phyloP scores from a whole-genome alignment of 805 yeast species.

The Candida ponderosae region DNA sequence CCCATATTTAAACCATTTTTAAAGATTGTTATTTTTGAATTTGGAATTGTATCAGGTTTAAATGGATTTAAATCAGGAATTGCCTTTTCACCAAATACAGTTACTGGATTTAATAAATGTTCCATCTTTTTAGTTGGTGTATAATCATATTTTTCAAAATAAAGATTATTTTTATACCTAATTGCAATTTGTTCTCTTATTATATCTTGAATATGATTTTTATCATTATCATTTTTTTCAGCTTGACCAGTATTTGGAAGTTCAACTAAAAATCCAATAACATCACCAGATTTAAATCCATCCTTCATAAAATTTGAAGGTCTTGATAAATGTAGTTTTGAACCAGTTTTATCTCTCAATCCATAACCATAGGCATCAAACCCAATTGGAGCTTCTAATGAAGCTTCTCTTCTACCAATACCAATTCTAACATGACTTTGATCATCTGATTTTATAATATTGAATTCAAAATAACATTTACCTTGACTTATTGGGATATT shows the following conservation, averaged over 20 bases:
- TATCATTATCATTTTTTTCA: slow-evolving; percentile 11
- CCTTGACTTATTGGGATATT: slow-evolving; percentile 78
- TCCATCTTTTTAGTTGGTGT: slow-evolving; percentile 62
- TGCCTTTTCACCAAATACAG: slow-evolving; percentile 63
- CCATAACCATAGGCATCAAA: slow-evolving; percentile 94
- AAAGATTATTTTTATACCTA: slow-evolving; percentile 65
- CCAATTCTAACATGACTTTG: slow-evolving; percentile 72
- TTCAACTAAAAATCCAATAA: slow-evolving; percentile 66
- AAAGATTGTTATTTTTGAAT: slow-evolving; percentile 60
- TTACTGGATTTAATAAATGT: slow-evolving; percentile 64
- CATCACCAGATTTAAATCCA: slow-evolving; percentile 70
- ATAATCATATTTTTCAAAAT: slow-evolving; percentile 82
- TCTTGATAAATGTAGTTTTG: slow-evolving; percentile 67
- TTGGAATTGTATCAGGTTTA: slow-evolving; percentile 40
- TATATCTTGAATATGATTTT: slow-evolving; percentile 32
- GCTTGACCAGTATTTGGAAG: slow-evolving; percentile 53
- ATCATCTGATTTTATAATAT: slow-evolving; percentile 34
- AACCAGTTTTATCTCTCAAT: slow-evolving; percentile 69
- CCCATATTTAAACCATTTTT: slow-evolving; percentile 72
- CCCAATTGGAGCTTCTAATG: slow-evolving; percentile 92
- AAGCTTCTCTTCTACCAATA: slow-evolving; percentile 75
- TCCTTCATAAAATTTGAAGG: slow-evolving; percentile 47
- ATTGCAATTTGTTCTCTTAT: slow-evolving; percentile 84
- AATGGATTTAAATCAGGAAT: slow-evolving; percentile 40
- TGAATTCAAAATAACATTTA: slow-evolving; percentile 69